A percentile compares a stretch with the other conserved stretches of the same genome.
Conservation (phyloP, 345 rosid species). For the Streptanthus diversifolius region DNA sequence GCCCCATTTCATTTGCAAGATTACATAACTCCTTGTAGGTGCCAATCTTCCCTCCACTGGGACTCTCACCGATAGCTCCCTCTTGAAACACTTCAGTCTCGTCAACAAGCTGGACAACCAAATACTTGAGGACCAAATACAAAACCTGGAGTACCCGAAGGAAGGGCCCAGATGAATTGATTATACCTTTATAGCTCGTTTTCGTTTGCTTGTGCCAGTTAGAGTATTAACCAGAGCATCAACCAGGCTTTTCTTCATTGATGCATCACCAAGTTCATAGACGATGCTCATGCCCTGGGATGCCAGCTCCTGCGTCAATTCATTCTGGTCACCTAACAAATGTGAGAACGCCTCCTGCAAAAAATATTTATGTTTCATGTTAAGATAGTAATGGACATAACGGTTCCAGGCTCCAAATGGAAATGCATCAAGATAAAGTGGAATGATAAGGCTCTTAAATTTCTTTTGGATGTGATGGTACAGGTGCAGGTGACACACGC, state of each 20-base stretch:
- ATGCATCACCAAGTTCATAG: slow-evolving; percentile 85
- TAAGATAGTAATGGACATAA: neutral
- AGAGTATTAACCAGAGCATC: slow-evolving; percentile 81
- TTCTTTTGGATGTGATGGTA: slow-evolving; percentile 9
- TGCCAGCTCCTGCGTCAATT: slow-evolving; percentile 93
- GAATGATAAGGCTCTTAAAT: neutral
- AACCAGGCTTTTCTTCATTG: slow-evolving; percentile 84
- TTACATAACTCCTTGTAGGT: slow-evolving; percentile 94
- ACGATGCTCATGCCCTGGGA: slow-evolving; percentile 99
- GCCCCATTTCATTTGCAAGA: slow-evolving; percentile 99
- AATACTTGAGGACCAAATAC: slow-evolving; percentile 15
- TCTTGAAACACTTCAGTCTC: slow-evolving; percentile 95
- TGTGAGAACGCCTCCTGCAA: slow-evolving; percentile 93
- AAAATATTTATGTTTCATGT: neutral
- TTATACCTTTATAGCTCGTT: slow-evolving; percentile 87
- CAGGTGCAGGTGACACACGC: neutral
- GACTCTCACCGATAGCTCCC: slow-evolving; percentile 82
- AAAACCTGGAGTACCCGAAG: slow-evolving; percentile 23
- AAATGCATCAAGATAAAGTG: slow-evolving; percentile 19
- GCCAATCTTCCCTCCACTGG: slow-evolving; percentile 82
- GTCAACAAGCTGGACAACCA: slow-evolving; percentile 62
- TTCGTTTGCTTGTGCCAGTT: slow-evolving; percentile 94
- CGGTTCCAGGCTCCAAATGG: slow-evolving; percentile 1
- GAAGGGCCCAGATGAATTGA: slow-evolving; percentile 11
- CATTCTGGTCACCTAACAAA: slow-evolving; percentile 89